phyloP scores from a whole-genome alignment of 164 flowering plant species.

The Magnolia changhungtana region DNA sequence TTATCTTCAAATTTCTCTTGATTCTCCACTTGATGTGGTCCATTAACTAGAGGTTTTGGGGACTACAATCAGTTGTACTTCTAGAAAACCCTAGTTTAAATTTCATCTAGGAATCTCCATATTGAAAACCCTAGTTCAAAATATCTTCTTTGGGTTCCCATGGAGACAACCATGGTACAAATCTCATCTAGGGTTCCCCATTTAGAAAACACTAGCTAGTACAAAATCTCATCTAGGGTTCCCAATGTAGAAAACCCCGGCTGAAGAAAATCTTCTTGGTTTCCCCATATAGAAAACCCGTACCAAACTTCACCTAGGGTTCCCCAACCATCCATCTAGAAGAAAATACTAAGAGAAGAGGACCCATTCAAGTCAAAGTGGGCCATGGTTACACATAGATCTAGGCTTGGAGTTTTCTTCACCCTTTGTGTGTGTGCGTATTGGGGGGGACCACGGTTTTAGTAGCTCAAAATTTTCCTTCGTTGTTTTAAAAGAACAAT shows the following conservation, averaged over 20 bases:
- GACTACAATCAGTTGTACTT: neutral
- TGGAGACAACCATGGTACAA: neutral
- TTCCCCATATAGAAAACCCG: neutral
- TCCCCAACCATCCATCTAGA: neutral
- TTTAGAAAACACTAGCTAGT: neutral
- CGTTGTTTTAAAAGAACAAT: slow-evolving; percentile 11
- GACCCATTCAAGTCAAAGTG: neutral
- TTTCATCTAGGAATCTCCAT: neutral
- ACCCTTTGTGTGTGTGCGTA: neutral
- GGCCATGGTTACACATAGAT: slow-evolving; percentile 3
- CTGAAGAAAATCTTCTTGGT: neutral
- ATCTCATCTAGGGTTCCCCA: neutral
- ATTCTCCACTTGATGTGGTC: neutral
- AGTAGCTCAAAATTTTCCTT: slow-evolving; percentile 9
- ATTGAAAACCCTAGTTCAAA: neutral
- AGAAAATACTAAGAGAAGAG: neutral
- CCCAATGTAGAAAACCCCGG: neutral
- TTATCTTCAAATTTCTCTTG: neutral
- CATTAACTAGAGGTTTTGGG: neutral
- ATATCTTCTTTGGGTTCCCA: neutral
- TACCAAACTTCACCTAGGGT: neutral
- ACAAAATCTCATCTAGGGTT: neutral
- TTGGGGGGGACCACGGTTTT: neutral
- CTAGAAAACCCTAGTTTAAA: neutral
- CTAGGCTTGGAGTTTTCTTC: slow-evolving; percentile 16